Evolutionary conservation across 169 alveolate species (phyloP).

Genomic region (Plasmodium relictum): DNA sequence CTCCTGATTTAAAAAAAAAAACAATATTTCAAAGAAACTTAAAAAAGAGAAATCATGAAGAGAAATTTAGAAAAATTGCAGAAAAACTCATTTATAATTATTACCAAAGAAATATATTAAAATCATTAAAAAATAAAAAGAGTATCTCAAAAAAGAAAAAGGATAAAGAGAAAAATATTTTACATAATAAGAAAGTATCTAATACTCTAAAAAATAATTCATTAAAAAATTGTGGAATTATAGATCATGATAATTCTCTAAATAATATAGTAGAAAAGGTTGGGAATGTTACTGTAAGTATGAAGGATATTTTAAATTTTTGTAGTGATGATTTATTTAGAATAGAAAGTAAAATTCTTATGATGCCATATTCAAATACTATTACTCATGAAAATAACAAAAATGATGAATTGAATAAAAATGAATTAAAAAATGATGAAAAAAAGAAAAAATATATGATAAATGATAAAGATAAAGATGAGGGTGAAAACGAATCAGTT

Average conservation of each 20-base stretch:
- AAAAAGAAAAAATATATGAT: not conserved
- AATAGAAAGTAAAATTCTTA: slow-evolving; percentile 27
- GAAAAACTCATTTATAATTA: slow-evolving; percentile 72
- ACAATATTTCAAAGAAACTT: slow-evolving; percentile 87
- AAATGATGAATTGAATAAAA: not conserved
- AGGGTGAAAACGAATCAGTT: not conserved
- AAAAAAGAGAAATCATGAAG: slow-evolving; percentile 56
- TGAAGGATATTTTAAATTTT: slow-evolving; percentile 30
- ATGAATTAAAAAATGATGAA: not conserved
- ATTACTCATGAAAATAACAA: not conserved
- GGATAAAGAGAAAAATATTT: not conserved
- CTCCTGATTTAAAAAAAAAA: slow-evolving; percentile 91
- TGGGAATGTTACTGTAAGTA: slow-evolving; percentile 22
- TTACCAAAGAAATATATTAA: slow-evolving; percentile 34
- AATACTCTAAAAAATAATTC: not conserved
- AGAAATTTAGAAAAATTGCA: slow-evolving; percentile 50
- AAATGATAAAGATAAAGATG: slow-evolving; percentile 3
- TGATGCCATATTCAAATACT: slow-evolving; percentile 22
- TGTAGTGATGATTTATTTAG: slow-evolving; percentile 50
- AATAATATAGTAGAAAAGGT: slow-evolving; percentile 29
- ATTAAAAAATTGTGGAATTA: not conserved
- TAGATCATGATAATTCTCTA: slow-evolving; percentile 21
- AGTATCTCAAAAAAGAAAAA: not conserved
- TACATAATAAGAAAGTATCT: not conserved
- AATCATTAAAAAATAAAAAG: slow-evolving; percentile 37